A percentile compares a stretch with the other conserved stretches of the same genome.
Evolutionary conservation across 2,329 filamentous ascomycete genomes (phyloP).

Genomic region (Bisporella sp.): DNA sequence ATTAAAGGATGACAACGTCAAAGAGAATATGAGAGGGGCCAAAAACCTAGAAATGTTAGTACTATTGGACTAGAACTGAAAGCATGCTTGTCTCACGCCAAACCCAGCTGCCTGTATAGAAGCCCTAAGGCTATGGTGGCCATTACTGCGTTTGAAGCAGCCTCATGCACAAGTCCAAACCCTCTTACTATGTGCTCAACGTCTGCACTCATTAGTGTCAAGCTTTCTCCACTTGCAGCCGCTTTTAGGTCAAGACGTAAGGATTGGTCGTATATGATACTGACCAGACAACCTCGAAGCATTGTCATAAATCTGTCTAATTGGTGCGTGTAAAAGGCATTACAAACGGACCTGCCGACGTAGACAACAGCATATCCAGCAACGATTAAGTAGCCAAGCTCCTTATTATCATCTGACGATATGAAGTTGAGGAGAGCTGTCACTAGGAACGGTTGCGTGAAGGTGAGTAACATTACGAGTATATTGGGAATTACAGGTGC

Average conservation of each 20-base stretch:
- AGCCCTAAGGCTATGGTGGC: background rate
- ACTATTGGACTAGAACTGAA: background rate
- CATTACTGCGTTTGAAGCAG: background rate
- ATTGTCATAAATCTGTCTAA: slow-evolving; percentile 18
- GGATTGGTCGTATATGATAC: slow-evolving; percentile 22
- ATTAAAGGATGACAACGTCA: background rate
- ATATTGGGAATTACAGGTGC: too few species aligned
- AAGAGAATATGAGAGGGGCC: background rate
- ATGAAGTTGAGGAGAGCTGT: too few species aligned
- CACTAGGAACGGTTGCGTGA: too few species aligned
- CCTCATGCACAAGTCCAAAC: background rate
- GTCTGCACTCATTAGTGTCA: slow-evolving; percentile 25
- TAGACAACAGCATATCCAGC: background rate
- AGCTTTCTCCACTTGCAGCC: slow-evolving; percentile 18
- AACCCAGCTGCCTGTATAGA: background rate
- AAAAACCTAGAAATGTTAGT: background rate
- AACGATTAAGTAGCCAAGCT: background rate
- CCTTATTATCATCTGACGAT: background rate
- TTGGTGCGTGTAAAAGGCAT: slow-evolving; percentile 17
- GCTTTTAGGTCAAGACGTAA: slow-evolving; percentile 16
- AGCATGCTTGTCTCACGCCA: background rate
- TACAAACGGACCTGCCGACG: background rate
- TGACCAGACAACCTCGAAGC: slow-evolving; percentile 21
- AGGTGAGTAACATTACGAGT: too few species aligned
- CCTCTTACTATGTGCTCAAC: slow-evolving; percentile 11